Base-by-base conservation (phyloP, 148 eudicot genomes). In the Camellia japonica region DNA sequence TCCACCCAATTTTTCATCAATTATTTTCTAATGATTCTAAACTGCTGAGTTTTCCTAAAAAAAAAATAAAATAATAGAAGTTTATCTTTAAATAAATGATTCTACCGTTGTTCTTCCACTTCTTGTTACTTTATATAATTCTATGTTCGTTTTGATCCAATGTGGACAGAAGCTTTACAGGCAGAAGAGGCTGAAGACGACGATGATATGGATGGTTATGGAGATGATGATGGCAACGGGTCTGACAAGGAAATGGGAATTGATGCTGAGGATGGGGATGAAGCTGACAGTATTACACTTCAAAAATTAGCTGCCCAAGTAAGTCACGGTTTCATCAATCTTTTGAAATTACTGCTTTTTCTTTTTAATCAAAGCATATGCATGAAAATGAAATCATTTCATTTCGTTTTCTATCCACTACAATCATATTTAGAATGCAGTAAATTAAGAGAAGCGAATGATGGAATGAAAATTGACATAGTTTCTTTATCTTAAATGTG, bases 221-320 rank as follows among this genome's bases (percentile, higher is more conserved):
- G 90, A 47, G 98, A 94, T 66, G 93, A 86, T 19, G 94, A 86
- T 46, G 96, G 66, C 20, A 92, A 86, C 46, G 87, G 59, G 59
- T 87, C 88, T 82, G 97, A 94, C 84, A 93, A 85, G 85, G 98
- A 95, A 80, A 95, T 95, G 97, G 97, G 97, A 82, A 86, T 81
- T 81, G 98, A 95, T 86, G 97, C 82, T 49, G 98, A 92, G 79
- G 93, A 91, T 84, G 95, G 91, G 58, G 97, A 95, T 87, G 98
- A 87, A 82, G 92, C 91, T 74, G 91, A 95, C 76, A 93, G 88
- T 79, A 78, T 68, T 65, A 91, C 82, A 43, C 89, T 95, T 78
- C 86, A 89, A 72, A 93, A 87, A 81, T 82, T 93, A 81, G 96
- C 97, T 76, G 93, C 96, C 62, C 93, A 88, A 95, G 98, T 93